A percentile compares a stretch with the other conserved stretches of the same genome.
Evolutionary conservation across 148 eudicot species (phyloP).

Genomic region (Arctostaphylos glauca): DNA sequence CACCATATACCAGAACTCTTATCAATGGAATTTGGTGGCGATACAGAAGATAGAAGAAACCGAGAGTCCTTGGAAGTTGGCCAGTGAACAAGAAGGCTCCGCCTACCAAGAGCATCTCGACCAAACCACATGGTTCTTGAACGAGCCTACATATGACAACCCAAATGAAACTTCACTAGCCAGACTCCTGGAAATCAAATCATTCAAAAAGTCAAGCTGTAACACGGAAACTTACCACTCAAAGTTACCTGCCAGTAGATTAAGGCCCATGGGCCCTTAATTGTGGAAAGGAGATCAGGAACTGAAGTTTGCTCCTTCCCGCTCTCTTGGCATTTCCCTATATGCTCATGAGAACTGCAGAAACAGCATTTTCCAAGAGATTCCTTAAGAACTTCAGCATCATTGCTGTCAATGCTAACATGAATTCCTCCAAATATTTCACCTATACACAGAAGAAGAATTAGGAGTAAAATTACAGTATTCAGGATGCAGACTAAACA

Average conservation of each 20-base stretch:
- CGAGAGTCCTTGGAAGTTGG: constrained; percentile 63
- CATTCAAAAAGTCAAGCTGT: not conserved
- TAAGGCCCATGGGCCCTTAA: constrained; percentile 95
- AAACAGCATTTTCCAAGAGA: constrained; percentile 54
- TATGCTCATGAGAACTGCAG: constrained; percentile 43
- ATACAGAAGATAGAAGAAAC: constrained; percentile 77
- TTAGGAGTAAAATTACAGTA: not conserved
- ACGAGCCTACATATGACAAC: constrained; percentile 42
- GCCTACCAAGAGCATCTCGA: constrained; percentile 90
- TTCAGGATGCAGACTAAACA: not conserved
- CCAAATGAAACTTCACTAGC: not conserved
- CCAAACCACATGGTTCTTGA: constrained; percentile 88
- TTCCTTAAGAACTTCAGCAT: constrained; percentile 72
- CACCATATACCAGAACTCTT: constrained; percentile 34
- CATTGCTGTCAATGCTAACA: constrained; percentile 61
- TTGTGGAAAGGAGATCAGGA: constrained; percentile 74
- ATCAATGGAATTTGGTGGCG: constrained; percentile 43
- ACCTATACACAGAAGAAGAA: constrained; percentile 43
- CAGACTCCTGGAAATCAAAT: not conserved
- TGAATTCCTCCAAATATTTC: constrained; percentile 87
- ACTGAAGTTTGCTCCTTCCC: constrained; percentile 40
- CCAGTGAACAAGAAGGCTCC: constrained; percentile 98
- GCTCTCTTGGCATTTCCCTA: constrained; percentile 23
- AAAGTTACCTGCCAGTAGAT: constrained; percentile 97
- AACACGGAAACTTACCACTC: constrained; percentile 56